These are phyloP conservation scores for Curvularia lunata DNA, from an alignment of 2,329 filamentous ascomycete species.

Conservation along the genomic window DNA sequence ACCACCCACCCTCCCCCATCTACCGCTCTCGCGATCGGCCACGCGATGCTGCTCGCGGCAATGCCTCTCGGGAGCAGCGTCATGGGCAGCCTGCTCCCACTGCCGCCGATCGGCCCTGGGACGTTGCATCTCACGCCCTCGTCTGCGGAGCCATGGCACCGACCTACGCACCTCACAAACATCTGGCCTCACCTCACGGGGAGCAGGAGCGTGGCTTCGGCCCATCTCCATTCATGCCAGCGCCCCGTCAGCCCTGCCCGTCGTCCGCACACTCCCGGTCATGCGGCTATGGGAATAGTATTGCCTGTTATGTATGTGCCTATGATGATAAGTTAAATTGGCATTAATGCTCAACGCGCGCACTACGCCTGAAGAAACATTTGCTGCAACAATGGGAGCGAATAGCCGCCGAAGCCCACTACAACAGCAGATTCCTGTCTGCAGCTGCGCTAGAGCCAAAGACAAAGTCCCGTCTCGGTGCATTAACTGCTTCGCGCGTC, in stretches of 20 bases:
- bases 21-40: slow-evolving; percentile 34
- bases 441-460: slow-evolving; percentile 43
- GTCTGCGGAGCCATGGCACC: slow-evolving; percentile 35
- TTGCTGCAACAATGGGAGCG: slow-evolving; percentile 15
- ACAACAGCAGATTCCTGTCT: slow-evolving; percentile 19
- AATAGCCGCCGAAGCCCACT: slow-evolving; percentile 25
- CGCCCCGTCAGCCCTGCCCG: slow-evolving; percentile 17
- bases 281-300: slow-evolving; percentile 10
- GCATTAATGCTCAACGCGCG: slow-evolving; percentile 34
- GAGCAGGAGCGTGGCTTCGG: background rate
- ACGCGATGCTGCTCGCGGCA: slow-evolving; percentile 32
- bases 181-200: slow-evolving; percentile 19
- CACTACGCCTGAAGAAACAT: slow-evolving; percentile 32
- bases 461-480: slow-evolving; percentile 22
- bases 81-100: slow-evolving; percentile 26
- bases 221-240: slow-evolving; percentile 28
- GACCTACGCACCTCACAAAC: slow-evolving; percentile 12
- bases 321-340: slow-evolving; percentile 40
- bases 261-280: slow-evolving; percentile 16
- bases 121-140: slow-evolving; percentile 17
- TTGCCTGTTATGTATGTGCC: slow-evolving; percentile 8
- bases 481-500: slow-evolving; percentile 23
- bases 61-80: slow-evolving; percentile 36
- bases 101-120: slow-evolving; percentile 35
- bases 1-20: slow-evolving; percentile 19